phyloP scores from a whole-genome alignment of 2,329 filamentous ascomycete genomes.

The Biscogniauxia mediterranea region DNA sequence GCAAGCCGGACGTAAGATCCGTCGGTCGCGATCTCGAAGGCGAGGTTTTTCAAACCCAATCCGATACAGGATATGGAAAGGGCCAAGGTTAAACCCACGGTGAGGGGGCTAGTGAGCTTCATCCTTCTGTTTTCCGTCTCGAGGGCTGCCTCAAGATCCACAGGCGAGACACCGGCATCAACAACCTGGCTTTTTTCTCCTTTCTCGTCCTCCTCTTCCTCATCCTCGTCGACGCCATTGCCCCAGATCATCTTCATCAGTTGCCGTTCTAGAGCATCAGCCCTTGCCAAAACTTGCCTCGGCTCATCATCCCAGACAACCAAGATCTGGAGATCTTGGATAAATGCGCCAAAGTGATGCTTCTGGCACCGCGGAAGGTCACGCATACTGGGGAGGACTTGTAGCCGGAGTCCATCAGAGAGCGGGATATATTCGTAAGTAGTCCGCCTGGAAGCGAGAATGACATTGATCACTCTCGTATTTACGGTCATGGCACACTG shows the following conservation, averaged over 20 bases:
- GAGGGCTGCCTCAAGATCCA: constrained; percentile 39
- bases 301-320: constrained; percentile 65
- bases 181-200: constrained; percentile 29
- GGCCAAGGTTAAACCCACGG: constrained; percentile 51
- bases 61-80: constrained; percentile 54
- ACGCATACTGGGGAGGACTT: constrained; percentile 58
- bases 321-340: constrained; percentile 56
- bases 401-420: constrained; percentile 55
- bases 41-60: constrained; percentile 54
- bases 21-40: constrained; percentile 54
- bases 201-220: constrained; percentile 42
- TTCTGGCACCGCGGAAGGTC: constrained; percentile 59
- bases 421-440: constrained; percentile 58
- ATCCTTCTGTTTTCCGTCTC: constrained; percentile 46
- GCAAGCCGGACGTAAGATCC: constrained; percentile 51
- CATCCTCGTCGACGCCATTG: constrained; percentile 38
- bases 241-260: constrained; percentile 60
- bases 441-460: constrained; percentile 46
- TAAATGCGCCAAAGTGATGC: constrained; percentile 65
- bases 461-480: constrained; percentile 61
- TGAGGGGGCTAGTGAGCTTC: constrained; percentile 53
- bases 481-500: constrained; percentile 68
- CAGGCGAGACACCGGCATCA: constrained; percentile 41
- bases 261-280: constrained; percentile 48
- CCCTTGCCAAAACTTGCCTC: constrained; percentile 51